phyloP scores from a whole-genome alignment of 352 stramenopile genomes.

The Globisporangium spinosum region DNA sequence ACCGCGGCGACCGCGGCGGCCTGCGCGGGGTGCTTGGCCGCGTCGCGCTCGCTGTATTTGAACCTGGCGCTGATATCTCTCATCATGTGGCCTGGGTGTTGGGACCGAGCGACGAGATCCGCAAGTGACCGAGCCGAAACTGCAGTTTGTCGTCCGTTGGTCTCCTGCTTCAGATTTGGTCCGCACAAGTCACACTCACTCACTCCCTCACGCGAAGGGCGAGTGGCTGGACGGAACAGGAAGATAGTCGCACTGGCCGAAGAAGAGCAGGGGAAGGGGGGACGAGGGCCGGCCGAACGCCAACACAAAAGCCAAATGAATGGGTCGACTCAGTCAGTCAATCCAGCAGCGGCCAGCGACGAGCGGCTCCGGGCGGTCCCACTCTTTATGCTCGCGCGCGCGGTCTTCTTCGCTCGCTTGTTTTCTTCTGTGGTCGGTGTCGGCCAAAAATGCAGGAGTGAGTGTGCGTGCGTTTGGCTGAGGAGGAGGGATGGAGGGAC shows the following conservation, averaged over 20 bases:
- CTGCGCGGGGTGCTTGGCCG: conserved; percentile 10
- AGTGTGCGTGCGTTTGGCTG: background rate
- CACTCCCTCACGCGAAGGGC: background rate
- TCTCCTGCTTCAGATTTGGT: background rate
- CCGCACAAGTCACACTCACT: background rate
- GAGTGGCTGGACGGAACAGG: background rate
- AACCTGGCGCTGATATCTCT: conserved; percentile 64
- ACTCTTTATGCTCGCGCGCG: conserved; percentile 10
- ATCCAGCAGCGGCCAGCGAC: conserved; percentile 9
- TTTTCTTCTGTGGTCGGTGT: background rate
- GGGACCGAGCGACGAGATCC: conserved; percentile 13
- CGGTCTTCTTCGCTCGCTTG: conserved; percentile 3
- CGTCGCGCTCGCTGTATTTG: conserved; percentile 57
- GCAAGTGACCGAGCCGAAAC: conserved; percentile 9
- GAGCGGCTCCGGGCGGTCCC: conserved; percentile 8
- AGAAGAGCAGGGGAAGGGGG: background rate
- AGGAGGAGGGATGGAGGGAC: background rate
- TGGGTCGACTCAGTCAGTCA: background rate
- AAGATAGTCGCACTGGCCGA: background rate
- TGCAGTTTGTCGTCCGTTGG: conserved; percentile 4
- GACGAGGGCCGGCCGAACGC: background rate
- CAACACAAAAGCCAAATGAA: background rate
- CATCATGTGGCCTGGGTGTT: conserved; percentile 32
- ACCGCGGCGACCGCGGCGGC: conserved; percentile 1
- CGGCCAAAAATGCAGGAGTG: background rate